phyloP scores from a whole-genome alignment of 345 rosid genomes.

The Moricandia moricandioides region DNA sequence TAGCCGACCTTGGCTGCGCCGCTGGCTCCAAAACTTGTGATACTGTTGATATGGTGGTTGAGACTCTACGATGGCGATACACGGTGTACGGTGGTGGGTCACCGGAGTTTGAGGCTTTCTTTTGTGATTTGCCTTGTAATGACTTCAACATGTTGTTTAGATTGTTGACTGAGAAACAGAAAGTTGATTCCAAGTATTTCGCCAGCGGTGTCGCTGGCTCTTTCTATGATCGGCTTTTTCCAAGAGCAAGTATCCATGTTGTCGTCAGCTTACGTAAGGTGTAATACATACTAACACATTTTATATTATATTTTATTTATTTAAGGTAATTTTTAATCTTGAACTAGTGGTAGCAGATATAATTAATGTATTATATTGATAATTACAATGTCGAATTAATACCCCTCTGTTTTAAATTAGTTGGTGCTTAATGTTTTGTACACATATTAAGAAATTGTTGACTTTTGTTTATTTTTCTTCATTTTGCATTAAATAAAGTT shows the following conservation, averaged over 20 bases:
- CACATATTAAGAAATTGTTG: too few species aligned
- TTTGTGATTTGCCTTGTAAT: constrained; percentile 42
- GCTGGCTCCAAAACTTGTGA: constrained; percentile 52
- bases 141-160: too few species aligned
- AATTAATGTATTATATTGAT: not conserved
- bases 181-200: constrained; percentile 25
- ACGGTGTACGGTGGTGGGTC: constrained; percentile 28
- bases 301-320: not conserved
- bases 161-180: constrained; percentile 14
- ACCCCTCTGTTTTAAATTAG: too few species aligned
- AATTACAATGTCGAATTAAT: too few species aligned
- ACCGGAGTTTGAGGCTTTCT: constrained; percentile 60
- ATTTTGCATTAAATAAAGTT: too few species aligned
- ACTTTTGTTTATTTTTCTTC: too few species aligned
- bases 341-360: not conserved
- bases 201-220: constrained; percentile 59
- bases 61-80: constrained; percentile 39
- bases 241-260: constrained; percentile 48
- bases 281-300: not conserved
- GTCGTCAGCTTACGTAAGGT: constrained; percentile 61
- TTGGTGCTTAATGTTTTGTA: too few species aligned
- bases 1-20: constrained; percentile 60
- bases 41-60: constrained; percentile 43
- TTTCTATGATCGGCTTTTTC: constrained; percentile 52
- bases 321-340: not conserved